Percentiles rank a stretch among this genome's conserved stretches.
These are phyloP conservation scores for Colletotrichum sp. DNA, from an alignment of 2,329 filamentous ascomycete species.

Conservation along the genomic window DNA sequence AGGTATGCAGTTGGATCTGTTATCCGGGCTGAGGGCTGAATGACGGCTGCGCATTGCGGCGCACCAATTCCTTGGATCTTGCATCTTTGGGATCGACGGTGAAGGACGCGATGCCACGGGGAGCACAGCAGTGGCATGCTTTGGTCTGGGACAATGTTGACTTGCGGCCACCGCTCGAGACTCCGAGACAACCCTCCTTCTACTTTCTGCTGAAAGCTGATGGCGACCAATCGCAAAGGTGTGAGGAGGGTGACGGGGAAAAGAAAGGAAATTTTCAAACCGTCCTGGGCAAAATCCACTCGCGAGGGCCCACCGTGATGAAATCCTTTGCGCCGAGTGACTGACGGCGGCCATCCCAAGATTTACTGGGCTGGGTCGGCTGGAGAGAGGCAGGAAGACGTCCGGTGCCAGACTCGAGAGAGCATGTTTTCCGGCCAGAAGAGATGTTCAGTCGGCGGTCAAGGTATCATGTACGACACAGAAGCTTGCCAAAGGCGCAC, in stretches of 20 bases:
- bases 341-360: background rate
- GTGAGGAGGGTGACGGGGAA: background rate
- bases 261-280: background rate
- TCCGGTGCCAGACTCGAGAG: background rate
- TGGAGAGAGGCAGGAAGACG: background rate
- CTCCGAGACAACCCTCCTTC: slow-evolving; percentile 1
- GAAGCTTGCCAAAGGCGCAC: background rate
- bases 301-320: background rate
- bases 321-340: background rate
- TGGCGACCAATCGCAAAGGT: background rate
- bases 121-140: background rate
- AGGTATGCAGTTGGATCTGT: background rate
- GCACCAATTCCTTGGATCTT: background rate
- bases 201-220: background rate
- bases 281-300: slow-evolving; percentile 2
- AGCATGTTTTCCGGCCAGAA: background rate
- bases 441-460: background rate
- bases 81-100: background rate
- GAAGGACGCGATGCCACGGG: background rate
- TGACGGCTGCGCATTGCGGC: background rate
- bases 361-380: background rate
- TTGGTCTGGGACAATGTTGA: background rate
- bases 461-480: background rate
- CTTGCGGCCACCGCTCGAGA: background rate
- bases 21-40: background rate